Conservation (phyloP, 306 rosid species). For the Dalbergia cochinchinensis region DNA sequence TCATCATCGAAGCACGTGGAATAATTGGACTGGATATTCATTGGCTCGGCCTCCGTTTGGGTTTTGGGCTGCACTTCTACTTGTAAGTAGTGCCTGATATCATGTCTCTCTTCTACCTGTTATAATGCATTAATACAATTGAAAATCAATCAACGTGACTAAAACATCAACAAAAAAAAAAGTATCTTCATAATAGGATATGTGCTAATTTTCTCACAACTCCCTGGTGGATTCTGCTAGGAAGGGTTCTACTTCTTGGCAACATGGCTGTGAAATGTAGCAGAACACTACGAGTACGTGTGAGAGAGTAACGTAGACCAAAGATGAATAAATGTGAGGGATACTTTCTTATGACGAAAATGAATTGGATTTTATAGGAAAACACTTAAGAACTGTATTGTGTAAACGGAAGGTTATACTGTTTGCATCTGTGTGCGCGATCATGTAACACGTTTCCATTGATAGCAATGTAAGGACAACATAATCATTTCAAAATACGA, state of each 20-base stretch:
- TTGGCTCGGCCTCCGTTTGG: slow-evolving; percentile 49
- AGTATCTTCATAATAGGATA: neutral
- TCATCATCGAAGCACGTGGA: slow-evolving; percentile 81
- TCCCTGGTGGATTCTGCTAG: slow-evolving; percentile 82
- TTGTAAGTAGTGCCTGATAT: slow-evolving; percentile 65
- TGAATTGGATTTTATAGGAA: slow-evolving; percentile 51
- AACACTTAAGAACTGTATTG: slow-evolving; percentile 10
- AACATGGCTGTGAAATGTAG: slow-evolving; percentile 54
- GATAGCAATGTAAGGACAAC: neutral
- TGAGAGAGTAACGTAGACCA: slow-evolving; percentile 11
- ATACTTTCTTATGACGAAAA: slow-evolving; percentile 6
- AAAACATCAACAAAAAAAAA: neutral
- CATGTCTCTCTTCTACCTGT: slow-evolving; percentile 77
- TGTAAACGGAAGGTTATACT: neutral
- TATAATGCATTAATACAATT: neutral
- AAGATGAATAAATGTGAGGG: slow-evolving; percentile 15
- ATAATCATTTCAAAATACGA: neutral
- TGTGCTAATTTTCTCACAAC: slow-evolving; percentile 51
- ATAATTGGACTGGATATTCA: slow-evolving; percentile 58
- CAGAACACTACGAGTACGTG: neutral
- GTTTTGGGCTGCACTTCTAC: slow-evolving; percentile 67
- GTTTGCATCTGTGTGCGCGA: neutral
- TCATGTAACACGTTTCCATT: slow-evolving; percentile 33
- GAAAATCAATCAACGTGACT: neutral
- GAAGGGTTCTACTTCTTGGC: slow-evolving; percentile 79